A percentile compares a stretch with the other conserved stretches of the same genome.
Conservation (phyloP, 768 basidiomycete species). For the Lentinula lateritia region DNA sequence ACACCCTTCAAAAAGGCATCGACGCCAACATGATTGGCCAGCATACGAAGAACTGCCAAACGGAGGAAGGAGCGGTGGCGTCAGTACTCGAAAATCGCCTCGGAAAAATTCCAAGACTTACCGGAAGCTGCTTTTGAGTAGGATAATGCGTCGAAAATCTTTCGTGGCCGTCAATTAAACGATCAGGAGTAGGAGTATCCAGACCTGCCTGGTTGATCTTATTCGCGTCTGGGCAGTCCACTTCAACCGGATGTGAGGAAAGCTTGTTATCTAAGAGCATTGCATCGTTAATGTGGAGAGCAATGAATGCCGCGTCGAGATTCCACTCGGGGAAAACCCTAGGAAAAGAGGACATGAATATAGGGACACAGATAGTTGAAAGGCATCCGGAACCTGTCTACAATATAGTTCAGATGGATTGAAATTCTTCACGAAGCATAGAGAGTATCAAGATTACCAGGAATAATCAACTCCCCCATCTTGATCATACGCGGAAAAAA, state of each 20-base stretch:
- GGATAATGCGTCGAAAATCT: conserved; percentile 88
- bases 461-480: conserved; percentile 87
- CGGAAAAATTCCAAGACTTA: conserved; percentile 18
- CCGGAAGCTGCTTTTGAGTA: conserved; percentile 83
- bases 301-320: conserved; percentile 76
- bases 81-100: not conserved
- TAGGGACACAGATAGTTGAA: not conserved
- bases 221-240: conserved; percentile 82
- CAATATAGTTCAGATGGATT: not conserved
- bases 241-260: conserved; percentile 91
- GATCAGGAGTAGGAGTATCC: too few species aligned
- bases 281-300: conserved; percentile 69
- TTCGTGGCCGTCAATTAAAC: not conserved
- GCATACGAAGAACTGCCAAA: conserved; percentile 80
- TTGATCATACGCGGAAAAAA: conserved; percentile 15
- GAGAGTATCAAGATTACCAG: conserved; percentile 39
- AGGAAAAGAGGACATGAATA: conserved; percentile 7
- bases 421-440: conserved; percentile 9
- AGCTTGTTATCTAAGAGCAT: conserved; percentile 77
- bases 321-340: conserved; percentile 86
- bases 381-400: not conserved
- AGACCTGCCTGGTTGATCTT: conserved; percentile 64
- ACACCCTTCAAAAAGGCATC: conserved; percentile 85
- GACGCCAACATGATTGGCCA: conserved; percentile 83
- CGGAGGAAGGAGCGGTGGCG: not conserved